These are phyloP conservation scores for Byssothecium circinans DNA, from an alignment of 2,329 filamentous ascomycete species.

Conservation along the genomic window DNA sequence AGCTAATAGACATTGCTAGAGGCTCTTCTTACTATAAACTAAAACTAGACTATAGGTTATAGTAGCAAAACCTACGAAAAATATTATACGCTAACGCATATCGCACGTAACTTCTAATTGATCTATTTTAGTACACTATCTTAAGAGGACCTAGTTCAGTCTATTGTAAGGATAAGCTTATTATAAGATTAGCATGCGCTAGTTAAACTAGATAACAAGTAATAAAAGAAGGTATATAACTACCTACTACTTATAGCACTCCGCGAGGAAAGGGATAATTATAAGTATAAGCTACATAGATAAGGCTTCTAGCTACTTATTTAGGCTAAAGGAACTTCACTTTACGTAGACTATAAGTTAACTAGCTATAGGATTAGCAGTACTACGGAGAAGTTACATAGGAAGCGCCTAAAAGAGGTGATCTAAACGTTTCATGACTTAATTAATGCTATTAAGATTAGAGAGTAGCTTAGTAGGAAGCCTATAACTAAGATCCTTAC, in stretches of 20 bases:
- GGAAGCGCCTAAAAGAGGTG: too few relatives aligned
- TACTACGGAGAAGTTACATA: too few relatives aligned
- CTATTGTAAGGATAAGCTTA: constrained; percentile 16
- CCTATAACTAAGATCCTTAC: too few relatives aligned
- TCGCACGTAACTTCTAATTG: constrained; percentile 16
- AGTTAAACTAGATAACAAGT: constrained; percentile 13
- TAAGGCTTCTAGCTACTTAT: too few relatives aligned
- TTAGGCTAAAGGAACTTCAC: too few relatives aligned
- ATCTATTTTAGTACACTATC: constrained; percentile 20
- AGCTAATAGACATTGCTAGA: neutral
- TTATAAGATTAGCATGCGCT: constrained; percentile 16
- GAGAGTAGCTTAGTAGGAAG: too few relatives aligned
- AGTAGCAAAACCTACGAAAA: constrained; percentile 16
- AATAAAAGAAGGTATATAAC: constrained; percentile 7
- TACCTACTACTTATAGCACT: neutral
- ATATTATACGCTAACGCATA: constrained; percentile 20
- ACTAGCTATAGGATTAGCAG: too few relatives aligned
- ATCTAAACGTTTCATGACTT: too few relatives aligned
- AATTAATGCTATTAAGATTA: too few relatives aligned
- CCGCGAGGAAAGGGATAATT: constrained; percentile 1
- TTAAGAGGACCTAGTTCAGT: constrained; percentile 20
- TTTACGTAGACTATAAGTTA: too few relatives aligned
- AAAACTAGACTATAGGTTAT: constrained; percentile 19
- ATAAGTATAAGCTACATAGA: too few relatives aligned
- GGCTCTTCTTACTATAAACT: neutral